Evolutionary conservation across 2,329 filamentous ascomycete species (phyloP).

Genomic region (Tolypocladium album): DNA sequence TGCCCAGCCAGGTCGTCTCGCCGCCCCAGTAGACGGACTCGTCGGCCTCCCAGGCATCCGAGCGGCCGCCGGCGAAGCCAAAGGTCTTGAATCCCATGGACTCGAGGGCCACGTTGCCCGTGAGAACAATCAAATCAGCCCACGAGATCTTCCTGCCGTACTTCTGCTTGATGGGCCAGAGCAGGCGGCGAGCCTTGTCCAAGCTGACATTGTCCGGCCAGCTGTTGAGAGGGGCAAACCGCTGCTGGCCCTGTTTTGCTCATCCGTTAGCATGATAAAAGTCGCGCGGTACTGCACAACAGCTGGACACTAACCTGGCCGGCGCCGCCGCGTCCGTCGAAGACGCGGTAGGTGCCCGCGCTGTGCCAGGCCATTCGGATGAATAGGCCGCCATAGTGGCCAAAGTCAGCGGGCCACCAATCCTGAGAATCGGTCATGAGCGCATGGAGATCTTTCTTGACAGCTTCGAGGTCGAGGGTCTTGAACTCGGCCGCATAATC

Average conservation of each 20-base stretch:
- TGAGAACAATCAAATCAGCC: constrained; percentile 61
- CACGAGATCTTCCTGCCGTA: constrained; percentile 76
- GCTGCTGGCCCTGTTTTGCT: constrained; percentile 50
- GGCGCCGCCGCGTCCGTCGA: constrained; percentile 64
- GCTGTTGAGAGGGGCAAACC: constrained; percentile 69
- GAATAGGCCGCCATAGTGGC: constrained; percentile 72
- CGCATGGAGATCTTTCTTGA: constrained; percentile 64
- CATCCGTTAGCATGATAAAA: background rate
- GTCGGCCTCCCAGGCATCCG: constrained; percentile 66
- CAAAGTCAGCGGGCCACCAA: constrained; percentile 75
- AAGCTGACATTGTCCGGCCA: constrained; percentile 73
- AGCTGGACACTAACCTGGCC: constrained; percentile 32
- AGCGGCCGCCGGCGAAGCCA: constrained; percentile 62
- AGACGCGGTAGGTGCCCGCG: constrained; percentile 66
- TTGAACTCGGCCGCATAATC: constrained; percentile 66
- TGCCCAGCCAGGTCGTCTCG: constrained; percentile 65
- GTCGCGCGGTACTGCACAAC: background rate
- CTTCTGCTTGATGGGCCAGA: constrained; percentile 79
- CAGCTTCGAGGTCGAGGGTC: constrained; percentile 42
- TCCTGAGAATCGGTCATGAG: constrained; percentile 72
- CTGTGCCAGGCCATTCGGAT: constrained; percentile 76
- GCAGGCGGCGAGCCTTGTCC: constrained; percentile 69
- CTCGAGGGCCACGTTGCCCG: constrained; percentile 68
- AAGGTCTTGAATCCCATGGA: constrained; percentile 65
- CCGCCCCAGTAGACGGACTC: constrained; percentile 69